A percentile compares a stretch with the other conserved stretches of the same genome.
phyloP scores from a whole-genome alignment of 1,284 basidiomycete genomes.

The Abortiporus biennis region DNA sequence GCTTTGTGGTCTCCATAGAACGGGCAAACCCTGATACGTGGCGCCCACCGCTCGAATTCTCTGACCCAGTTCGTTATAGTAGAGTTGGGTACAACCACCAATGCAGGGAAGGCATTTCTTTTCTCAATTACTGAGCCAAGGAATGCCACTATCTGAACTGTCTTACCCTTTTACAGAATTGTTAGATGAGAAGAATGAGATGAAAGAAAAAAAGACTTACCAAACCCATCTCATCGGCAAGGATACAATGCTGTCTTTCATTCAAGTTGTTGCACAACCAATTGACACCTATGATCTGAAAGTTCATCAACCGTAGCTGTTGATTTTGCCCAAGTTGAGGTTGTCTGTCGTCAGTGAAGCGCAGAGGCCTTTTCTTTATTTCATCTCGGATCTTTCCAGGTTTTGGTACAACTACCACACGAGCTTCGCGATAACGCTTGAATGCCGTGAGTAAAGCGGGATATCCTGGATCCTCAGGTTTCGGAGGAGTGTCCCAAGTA shows the following conservation, averaged over 20 bases:
- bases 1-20: constrained; percentile 78
- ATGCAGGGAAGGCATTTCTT: constrained; percentile 65
- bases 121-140: constrained; percentile 69
- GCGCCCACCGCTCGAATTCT: constrained; percentile 93
- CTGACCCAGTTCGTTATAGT: constrained; percentile 85
- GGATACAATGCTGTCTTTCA: constrained; percentile 81
- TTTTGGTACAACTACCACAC: constrained; percentile 56
- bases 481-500: constrained; percentile 88
- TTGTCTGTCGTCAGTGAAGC: constrained; percentile 41
- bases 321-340: constrained; percentile 60
- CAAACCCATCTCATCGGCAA: constrained; percentile 98
- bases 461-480: constrained; percentile 49
- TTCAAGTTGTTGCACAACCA: constrained; percentile 92
- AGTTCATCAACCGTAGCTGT: constrained; percentile 72
- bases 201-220: constrained; percentile 34
- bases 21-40: constrained; percentile 73
- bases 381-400: too few relatives aligned
- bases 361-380: too few relatives aligned
- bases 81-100: constrained; percentile 93
- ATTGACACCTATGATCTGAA: constrained; percentile 89
- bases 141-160: constrained; percentile 87
- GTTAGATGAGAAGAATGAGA: neutral
- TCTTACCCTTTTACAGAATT: constrained; percentile 65
- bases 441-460: constrained; percentile 64
- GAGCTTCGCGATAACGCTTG: constrained; percentile 55